Conservation (phyloP, 352 stramenopile species). For the Pythium rishiriense region DNA sequence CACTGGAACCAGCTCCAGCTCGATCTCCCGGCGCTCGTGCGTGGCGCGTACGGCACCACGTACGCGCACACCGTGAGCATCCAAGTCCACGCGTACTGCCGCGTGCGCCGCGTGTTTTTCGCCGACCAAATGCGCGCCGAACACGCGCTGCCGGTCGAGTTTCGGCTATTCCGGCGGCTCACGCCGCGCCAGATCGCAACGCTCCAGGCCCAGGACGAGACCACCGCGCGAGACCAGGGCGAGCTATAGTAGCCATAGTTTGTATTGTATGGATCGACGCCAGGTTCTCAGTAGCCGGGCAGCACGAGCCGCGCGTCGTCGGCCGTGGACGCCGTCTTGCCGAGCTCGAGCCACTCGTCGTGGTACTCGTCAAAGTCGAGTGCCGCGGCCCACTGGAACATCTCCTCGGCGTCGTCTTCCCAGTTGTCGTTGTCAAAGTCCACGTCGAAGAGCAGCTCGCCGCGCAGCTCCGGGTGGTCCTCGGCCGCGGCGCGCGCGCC, state of each 20-base stretch:
- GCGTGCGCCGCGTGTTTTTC: constrained; percentile 61
- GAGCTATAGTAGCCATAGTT: background rate
- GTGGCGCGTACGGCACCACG: constrained; percentile 40
- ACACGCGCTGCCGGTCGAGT: constrained; percentile 43
- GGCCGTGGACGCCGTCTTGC: constrained; percentile 55
- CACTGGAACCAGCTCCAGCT: constrained; percentile 64
- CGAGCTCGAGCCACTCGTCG: constrained; percentile 59
- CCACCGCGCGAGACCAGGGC: background rate
- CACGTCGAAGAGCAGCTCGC: constrained; percentile 48
- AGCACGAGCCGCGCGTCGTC: constrained; percentile 20
- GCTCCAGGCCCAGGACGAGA: constrained; percentile 2
- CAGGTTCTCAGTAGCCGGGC: background rate
- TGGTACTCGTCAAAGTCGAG: constrained; percentile 82
- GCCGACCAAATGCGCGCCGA: constrained; percentile 44
- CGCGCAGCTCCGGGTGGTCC: constrained; percentile 17
- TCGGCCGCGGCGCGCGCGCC: background rate
- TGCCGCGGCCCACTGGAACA: constrained; percentile 65
- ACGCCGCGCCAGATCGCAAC: constrained; percentile 32
- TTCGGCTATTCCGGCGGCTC: constrained; percentile 52
- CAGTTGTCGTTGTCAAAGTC: constrained; percentile 71
- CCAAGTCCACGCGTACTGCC: constrained; percentile 57
- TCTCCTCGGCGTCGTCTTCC: constrained; percentile 65
- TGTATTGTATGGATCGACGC: background rate
- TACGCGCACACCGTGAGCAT: constrained; percentile 46
- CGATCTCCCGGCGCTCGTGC: constrained; percentile 44